These are phyloP conservation scores for Suzukiozyma palmioleophila DNA, from an alignment of 1,139 yeast genomes.

Conservation along the genomic window DNA sequence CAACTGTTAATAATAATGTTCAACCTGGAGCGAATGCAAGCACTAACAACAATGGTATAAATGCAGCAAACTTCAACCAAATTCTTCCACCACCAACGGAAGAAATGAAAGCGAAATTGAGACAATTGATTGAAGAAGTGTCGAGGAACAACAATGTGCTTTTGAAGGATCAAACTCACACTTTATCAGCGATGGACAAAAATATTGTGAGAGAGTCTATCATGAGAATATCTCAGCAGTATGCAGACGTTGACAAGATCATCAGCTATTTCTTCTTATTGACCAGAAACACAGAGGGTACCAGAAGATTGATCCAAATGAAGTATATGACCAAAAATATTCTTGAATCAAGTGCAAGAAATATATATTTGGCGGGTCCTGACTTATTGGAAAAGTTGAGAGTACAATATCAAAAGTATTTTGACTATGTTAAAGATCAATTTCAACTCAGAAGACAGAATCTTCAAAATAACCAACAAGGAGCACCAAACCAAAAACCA, in stretches of 20 bases:
- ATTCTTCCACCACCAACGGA: slow-evolving; percentile 38
- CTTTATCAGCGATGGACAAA: slow-evolving; percentile 61
- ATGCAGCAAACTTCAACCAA: slow-evolving; percentile 3
- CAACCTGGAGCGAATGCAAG: neutral
- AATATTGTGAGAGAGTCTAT: slow-evolving; percentile 56
- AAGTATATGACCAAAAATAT: slow-evolving; percentile 76
- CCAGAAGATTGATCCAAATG: slow-evolving; percentile 72
- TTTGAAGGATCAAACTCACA: slow-evolving; percentile 59
- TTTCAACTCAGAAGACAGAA: slow-evolving; percentile 34
- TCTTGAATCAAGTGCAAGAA: slow-evolving; percentile 60
- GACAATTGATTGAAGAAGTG: slow-evolving; percentile 65
- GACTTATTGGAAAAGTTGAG: slow-evolving; percentile 68
- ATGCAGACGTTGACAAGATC: slow-evolving; percentile 66
- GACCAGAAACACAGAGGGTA: slow-evolving; percentile 70
- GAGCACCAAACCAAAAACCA: neutral
- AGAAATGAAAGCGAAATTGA: slow-evolving; percentile 46
- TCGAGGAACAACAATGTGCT: slow-evolving; percentile 63
- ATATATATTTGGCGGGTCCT: slow-evolving; percentile 61
- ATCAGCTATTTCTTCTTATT: slow-evolving; percentile 74
- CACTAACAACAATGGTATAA: slow-evolving; percentile 3
- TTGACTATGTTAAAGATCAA: slow-evolving; percentile 62
- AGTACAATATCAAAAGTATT: slow-evolving; percentile 68
- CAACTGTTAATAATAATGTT: neutral
- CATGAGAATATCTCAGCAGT: slow-evolving; percentile 56
- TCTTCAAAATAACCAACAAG: slow-evolving; percentile 18